Conservation (phyloP, 345 rosid species). For the Syzygium aqueum region DNA sequence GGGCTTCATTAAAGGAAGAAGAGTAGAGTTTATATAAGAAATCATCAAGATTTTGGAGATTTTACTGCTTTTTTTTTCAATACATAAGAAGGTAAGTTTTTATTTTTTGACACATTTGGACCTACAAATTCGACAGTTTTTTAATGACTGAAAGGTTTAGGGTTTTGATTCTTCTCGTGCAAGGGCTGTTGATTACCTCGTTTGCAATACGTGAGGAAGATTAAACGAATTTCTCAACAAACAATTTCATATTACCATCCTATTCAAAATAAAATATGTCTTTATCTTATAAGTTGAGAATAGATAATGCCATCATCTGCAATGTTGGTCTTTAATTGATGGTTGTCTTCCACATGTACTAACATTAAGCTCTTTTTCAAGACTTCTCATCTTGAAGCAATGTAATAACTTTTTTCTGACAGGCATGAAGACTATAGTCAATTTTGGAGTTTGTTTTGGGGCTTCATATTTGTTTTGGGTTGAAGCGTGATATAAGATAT, state of each 20-base stretch:
- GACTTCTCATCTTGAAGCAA: neutral
- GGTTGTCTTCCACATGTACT: neutral
- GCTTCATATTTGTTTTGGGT: neutral
- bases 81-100: neutral
- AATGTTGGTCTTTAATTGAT: neutral
- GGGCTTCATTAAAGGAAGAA: neutral
- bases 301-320: neutral
- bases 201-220: neutral
- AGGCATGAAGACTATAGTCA: neutral
- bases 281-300: neutral
- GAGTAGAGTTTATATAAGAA: neutral
- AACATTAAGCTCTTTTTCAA: neutral
- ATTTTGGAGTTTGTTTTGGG: neutral
- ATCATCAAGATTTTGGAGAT: neutral
- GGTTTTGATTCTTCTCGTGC: neutral
- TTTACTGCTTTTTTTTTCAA: neutral
- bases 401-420: neutral
- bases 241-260: neutral
- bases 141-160: neutral
- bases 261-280: neutral
- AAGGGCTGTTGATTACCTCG: neutral
- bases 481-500: fast-evolving
- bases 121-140: neutral
- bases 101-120: neutral
- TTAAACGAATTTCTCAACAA: neutral